Conservation (phyloP, 108 stramenopile genomes). For the Phaeodactylum tricornutum region DNA sequence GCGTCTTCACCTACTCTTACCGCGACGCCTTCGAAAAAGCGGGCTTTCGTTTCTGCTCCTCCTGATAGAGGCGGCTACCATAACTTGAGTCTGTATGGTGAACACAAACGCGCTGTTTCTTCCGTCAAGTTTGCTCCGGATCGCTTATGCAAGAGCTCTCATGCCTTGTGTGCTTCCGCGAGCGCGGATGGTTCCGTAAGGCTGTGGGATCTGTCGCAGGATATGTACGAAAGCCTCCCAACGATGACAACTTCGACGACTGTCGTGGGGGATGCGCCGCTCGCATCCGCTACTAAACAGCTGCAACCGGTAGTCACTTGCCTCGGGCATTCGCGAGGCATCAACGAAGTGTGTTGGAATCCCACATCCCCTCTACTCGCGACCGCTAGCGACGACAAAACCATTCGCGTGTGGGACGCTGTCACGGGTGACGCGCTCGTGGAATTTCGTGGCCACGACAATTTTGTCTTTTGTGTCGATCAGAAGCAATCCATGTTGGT, state of each 20-base stretch:
- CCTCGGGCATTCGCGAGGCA: constrained; percentile 64
- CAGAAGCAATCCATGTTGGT: constrained; percentile 82
- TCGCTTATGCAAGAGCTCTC: constrained; percentile 16
- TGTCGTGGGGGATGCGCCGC: not conserved
- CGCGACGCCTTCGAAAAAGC: too few species aligned
- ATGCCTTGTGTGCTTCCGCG: constrained; percentile 54
- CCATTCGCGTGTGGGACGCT: constrained; percentile 81
- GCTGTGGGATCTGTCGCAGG: constrained; percentile 46
- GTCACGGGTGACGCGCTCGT: constrained; percentile 69
- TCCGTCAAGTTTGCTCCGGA: constrained; percentile 57
- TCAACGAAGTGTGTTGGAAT: constrained; percentile 80
- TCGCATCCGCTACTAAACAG: not conserved
- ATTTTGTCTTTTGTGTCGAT: constrained; percentile 83
- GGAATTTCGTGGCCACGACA: constrained; percentile 83
- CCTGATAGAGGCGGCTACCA: too few species aligned
- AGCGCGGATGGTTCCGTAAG: constrained; percentile 71
- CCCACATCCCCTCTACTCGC: constrained; percentile 60
- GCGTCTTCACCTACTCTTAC: too few species aligned
- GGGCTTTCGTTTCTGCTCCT: too few species aligned
- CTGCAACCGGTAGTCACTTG: constrained; percentile 27
- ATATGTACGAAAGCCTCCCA: not conserved
- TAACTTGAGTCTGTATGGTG: too few species aligned
- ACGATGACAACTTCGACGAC: constrained; percentile 2
- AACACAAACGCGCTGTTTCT: constrained; percentile 77
- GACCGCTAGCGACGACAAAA: constrained; percentile 89